Evolutionary conservation across 345 rosid genomes (phyloP).

Genomic region (Excoecaria cochinchinensis): DNA sequence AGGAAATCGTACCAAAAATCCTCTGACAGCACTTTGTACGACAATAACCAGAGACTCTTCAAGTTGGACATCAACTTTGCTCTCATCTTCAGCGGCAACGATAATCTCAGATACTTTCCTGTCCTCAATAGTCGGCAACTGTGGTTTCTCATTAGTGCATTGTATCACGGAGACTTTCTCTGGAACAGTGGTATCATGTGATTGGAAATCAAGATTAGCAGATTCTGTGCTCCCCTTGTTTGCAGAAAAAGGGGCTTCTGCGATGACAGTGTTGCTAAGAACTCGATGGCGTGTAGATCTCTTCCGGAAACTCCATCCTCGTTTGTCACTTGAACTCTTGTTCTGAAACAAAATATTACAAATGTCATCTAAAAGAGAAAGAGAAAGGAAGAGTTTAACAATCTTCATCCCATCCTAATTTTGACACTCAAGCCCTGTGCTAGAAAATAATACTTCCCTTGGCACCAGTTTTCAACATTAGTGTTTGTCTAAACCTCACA

Average conservation of each 20-base stretch:
- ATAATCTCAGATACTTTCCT: conserved; percentile 30
- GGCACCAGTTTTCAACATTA: background rate
- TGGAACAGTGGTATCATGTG: conserved; percentile 24
- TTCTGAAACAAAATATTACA: conserved; percentile 35
- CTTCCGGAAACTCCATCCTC: conserved; percentile 72
- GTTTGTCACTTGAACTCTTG: conserved; percentile 47
- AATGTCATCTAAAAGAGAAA: conserved; percentile 9
- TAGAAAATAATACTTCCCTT: background rate
- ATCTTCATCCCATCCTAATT: background rate
- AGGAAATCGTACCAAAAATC: conserved; percentile 43
- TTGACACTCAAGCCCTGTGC: background rate
- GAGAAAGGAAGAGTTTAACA: background rate
- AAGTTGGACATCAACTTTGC: conserved; percentile 23
- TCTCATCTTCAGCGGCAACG: conserved; percentile 26
- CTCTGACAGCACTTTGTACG: conserved; percentile 62
- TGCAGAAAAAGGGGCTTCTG: conserved; percentile 44
- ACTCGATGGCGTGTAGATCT: conserved; percentile 64
- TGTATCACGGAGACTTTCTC: conserved; percentile 38
- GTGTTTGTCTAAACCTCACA: background rate
- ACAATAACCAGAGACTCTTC: conserved; percentile 49
- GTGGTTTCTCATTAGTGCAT: conserved; percentile 45
- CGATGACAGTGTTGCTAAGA: conserved; percentile 49
- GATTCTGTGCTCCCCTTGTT: conserved; percentile 45
- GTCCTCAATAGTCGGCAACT: conserved; percentile 29
- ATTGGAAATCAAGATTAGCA: conserved; percentile 34